phyloP scores from a whole-genome alignment of 2,329 filamentous ascomycete genomes.

The Didymella pinodella region DNA sequence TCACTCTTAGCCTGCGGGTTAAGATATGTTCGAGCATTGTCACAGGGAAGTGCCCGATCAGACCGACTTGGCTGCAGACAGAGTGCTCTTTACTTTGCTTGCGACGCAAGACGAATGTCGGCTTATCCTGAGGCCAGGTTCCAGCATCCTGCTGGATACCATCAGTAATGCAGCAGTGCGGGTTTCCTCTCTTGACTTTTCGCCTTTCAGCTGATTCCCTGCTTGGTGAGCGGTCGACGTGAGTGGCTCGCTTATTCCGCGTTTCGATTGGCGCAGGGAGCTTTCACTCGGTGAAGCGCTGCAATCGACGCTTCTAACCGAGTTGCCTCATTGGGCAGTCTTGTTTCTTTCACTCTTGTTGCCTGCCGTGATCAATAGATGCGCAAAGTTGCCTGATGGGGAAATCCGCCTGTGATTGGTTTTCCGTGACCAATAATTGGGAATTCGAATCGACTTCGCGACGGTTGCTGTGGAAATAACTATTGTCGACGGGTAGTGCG shows the following conservation, averaged over 20 bases:
- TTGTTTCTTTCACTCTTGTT: neutral
- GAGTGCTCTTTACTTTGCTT: no score
- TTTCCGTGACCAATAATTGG: neutral
- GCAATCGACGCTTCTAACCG: neutral
- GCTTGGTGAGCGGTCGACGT: neutral
- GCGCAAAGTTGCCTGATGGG: neutral
- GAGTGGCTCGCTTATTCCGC: neutral
- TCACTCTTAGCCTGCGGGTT: no score
- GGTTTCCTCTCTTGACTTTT: neutral
- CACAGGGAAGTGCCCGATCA: no score
- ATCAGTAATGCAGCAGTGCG: neutral
- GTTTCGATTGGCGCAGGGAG: neutral
- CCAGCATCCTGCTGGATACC: neutral
- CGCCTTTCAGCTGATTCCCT: neutral
- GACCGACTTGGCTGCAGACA: no score
- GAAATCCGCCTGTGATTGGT: neutral
- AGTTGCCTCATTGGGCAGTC: neutral
- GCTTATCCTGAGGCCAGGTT: no score
- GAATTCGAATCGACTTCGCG: neutral
- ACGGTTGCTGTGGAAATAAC: neutral
- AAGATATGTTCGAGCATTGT: no score
- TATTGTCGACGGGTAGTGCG: neutral
- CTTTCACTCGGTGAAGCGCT: neutral
- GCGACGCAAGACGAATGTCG: no score
- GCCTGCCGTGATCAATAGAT: neutral